Evolutionary conservation across 768 basidiomycete species (phyloP), one percentile per base, ranked within the genome.

Genomic region (Boletus subparvulus): DNA sequence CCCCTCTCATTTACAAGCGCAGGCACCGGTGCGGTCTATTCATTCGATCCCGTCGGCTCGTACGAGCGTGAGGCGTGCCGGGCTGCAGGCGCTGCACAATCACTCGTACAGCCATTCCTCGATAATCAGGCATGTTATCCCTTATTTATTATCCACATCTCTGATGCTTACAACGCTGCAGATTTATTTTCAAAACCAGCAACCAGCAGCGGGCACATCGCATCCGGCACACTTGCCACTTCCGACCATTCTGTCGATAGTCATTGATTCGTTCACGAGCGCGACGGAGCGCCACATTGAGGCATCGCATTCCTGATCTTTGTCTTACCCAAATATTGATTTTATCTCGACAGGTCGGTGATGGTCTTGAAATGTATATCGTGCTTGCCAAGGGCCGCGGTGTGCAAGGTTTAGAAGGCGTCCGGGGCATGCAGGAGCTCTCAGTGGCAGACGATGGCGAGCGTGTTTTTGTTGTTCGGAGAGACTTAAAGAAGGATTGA

Each of bases 281-380:
- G 97, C 97, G 28, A 98, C 97, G 14, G 97, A 99, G 76, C 86
- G 97, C 61, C 96, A 98, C 74, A 98, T 98, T 69, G 95, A 98
- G 84, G 91, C 91, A 59, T 59, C 79, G 66, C 28, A 13, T n/a
- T 45, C 6, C 41, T 57, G 42, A 54, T 65, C 56, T 43, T 42
- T 32, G 30, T 32, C 28, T 2, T 53, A 13, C n/a, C 39, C 33
- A 11, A 9, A 30, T 54, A 39, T 55, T 65, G 10, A 62, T 26
- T 37, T 42, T 43, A 36, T 54, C 47, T 9, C 24, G 36, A 41
- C 63, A 92, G 90, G 95, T 32, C 28, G 28, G 28, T 43, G 96
- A 98, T 71, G 93, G 92, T 4, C 81, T 98, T 36, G 94, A 98
- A 70, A 90, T 96, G 60, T 96, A 88, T 67, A 80, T 98, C 54